Evolutionary conservation across 805 yeast species (phyloP).

Genomic region (Saccharomycopsis selenospora): DNA sequence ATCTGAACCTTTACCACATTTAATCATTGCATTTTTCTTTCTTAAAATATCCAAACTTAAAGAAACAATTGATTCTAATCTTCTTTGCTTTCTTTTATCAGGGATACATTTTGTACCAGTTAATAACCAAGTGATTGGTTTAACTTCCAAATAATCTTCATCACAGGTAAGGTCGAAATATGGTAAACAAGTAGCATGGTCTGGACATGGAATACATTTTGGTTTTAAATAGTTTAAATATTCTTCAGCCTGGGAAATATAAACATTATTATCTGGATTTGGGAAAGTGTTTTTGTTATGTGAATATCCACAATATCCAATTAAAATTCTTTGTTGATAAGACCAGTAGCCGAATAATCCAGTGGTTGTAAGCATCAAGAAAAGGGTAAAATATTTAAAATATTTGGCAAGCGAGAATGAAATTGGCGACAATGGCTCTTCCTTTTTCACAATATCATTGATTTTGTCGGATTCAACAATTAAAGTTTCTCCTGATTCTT

Average conservation of each 20-base stretch:
- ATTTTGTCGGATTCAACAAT: constrained; percentile 2
- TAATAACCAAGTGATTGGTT: constrained; percentile 40
- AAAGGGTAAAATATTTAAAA: constrained; percentile 27
- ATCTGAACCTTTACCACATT: constrained; percentile 49
- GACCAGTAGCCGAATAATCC: constrained; percentile 49
- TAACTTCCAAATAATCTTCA: constrained; percentile 50
- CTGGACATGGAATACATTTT: constrained; percentile 70
- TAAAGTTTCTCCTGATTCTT: constrained; percentile 10
- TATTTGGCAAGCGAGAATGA: constrained; percentile 5
- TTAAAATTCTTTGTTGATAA: constrained; percentile 50
- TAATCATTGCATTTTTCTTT: constrained; percentile 54
- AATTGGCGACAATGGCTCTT: background rate
- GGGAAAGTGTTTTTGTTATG: constrained; percentile 37
- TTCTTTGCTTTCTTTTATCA: constrained; percentile 64
- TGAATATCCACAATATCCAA: constrained; percentile 74
- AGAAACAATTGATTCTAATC: constrained; percentile 55
- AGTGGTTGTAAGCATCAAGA: constrained; percentile 32
- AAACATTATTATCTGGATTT: constrained; percentile 26
- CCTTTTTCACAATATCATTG: background rate
- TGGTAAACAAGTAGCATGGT: constrained; percentile 67
- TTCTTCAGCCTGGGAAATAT: constrained; percentile 35
- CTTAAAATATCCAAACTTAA: constrained; percentile 62
- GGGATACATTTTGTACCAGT: constrained; percentile 64
- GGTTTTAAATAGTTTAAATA: constrained; percentile 48
- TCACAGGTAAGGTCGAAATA: constrained; percentile 58